A percentile compares a stretch with the other conserved stretches of the same genome.
phyloP scores from a whole-genome alignment of 192 early-diverging fungal genomes.

The Pilobolus umbonatus region DNA sequence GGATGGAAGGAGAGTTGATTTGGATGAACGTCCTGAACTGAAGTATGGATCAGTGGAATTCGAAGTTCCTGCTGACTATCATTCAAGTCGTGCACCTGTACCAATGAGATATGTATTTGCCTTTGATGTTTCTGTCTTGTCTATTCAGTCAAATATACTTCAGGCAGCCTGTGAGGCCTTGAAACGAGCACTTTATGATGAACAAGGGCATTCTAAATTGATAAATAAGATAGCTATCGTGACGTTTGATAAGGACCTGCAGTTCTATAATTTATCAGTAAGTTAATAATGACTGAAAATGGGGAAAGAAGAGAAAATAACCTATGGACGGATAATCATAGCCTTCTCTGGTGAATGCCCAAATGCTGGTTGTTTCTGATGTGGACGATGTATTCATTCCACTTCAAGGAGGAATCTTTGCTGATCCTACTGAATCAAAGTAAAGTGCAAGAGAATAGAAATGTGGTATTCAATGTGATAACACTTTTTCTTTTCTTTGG shows the following conservation, averaged over 20 bases:
- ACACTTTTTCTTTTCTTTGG: background rate
- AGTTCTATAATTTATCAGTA: slow-evolving; percentile 93
- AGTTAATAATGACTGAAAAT: slow-evolving; percentile 13
- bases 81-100: slow-evolving; percentile 56
- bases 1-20: slow-evolving; percentile 81
- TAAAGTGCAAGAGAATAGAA: slow-evolving; percentile 40
- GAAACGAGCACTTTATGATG: slow-evolving; percentile 61
- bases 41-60: slow-evolving; percentile 88
- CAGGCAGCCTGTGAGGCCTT: slow-evolving; percentile 62
- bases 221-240: slow-evolving; percentile 74
- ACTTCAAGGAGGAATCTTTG: slow-evolving; percentile 86
- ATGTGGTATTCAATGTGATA: background rate
- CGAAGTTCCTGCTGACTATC: slow-evolving; percentile 71
- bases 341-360: slow-evolving; percentile 78
- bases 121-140: slow-evolving; percentile 89
- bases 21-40: slow-evolving; percentile 85
- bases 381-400: slow-evolving; percentile 94
- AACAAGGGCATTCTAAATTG: slow-evolving; percentile 37
- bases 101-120: slow-evolving; percentile 88
- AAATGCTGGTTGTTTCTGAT: slow-evolving; percentile 96
- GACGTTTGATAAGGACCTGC: slow-evolving; percentile 86
- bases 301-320: too few species aligned
- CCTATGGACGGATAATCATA: slow-evolving; percentile 28
- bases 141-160: slow-evolving; percentile 83
- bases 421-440: slow-evolving; percentile 81